These are phyloP conservation scores for Apophysomyces trapeziformis DNA, from an alignment of 371 early-diverging fungal species.

Conservation along the genomic window DNA sequence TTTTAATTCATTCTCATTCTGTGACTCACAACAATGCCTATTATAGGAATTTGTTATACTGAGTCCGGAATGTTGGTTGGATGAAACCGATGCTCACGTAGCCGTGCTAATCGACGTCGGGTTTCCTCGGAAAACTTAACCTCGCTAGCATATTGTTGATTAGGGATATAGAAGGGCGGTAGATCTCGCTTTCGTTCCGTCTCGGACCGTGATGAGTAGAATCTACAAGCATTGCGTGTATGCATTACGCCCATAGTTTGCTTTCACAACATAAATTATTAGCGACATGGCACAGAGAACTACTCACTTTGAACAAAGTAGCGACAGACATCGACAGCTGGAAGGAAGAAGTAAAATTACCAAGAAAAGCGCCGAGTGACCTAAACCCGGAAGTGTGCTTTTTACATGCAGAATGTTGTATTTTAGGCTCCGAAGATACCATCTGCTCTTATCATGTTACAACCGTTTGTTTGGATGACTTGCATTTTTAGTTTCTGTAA, in stretches of 20 bases:
- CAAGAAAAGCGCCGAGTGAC: background rate
- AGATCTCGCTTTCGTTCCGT: background rate
- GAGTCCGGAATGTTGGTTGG: slow-evolving; percentile 59
- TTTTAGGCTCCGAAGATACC: no score
- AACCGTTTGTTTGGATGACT: no score
- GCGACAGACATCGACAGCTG: background rate
- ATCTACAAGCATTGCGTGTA: background rate
- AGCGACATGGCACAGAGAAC: background rate
- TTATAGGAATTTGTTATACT: no score
- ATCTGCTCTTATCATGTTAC: no score
- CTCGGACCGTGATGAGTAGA: background rate
- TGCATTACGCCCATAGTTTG: background rate
- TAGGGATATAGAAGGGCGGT: slow-evolving; percentile 2
- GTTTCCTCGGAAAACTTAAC: slow-evolving; percentile 43
- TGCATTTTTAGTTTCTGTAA: no score
- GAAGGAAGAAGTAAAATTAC: background rate
- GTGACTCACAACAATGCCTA: no score
- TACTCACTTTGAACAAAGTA: background rate
- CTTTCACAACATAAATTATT: background rate
- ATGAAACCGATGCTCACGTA: slow-evolving; percentile 51
- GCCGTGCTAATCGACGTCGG: slow-evolving; percentile 34
- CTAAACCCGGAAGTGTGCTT: background rate
- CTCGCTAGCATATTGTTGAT: background rate
- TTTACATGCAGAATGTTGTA: no score
- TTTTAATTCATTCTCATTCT: no score